Conservation (phyloP, 768 basidiomycete species). For the Macrocybe gigantea region DNA sequence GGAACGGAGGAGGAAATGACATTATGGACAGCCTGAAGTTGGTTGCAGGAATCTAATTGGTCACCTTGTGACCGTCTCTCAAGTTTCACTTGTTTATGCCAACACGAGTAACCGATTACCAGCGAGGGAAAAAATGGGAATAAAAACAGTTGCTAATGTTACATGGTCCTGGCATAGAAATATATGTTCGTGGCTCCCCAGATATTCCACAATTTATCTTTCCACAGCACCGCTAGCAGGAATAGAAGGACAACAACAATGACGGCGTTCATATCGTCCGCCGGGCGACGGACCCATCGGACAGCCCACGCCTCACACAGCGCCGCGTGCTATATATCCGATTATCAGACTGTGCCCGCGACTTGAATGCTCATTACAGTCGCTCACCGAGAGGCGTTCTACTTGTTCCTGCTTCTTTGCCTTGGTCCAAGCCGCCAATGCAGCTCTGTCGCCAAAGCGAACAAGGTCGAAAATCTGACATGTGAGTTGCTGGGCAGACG, state of each 20-base stretch:
- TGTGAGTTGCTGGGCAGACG: conserved; percentile 12
- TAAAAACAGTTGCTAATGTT: conserved; percentile 1
- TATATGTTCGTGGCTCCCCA: neutral
- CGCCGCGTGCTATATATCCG: conserved; percentile 22
- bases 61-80: too few relatives aligned
- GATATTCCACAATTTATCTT: conserved; percentile 12
- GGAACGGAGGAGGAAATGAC: conserved; percentile 29
- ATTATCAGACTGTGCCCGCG: neutral
- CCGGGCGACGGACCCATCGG: conserved; percentile 18
- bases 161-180: neutral
- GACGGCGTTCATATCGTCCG: conserved; percentile 12
- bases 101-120: neutral
- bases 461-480: conserved; percentile 18
- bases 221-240: conserved; percentile 25
- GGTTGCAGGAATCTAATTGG: conserved; percentile 4
- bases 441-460: conserved; percentile 8
- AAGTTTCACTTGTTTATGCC: too few relatives aligned
- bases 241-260: conserved; percentile 19
- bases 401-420: conserved; percentile 20
- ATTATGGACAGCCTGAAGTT: conserved; percentile 6
- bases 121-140: conserved; percentile 4
- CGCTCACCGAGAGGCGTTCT: conserved; percentile 17
- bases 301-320: conserved; percentile 28
- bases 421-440: conserved; percentile 19
- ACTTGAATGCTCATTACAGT: neutral